Percentiles rank a stretch among this genome's conserved stretches.
These are phyloP conservation scores for Bruguiera gymnorhiza DNA, from an alignment of 345 rosid species.

Conservation along the genomic window DNA sequence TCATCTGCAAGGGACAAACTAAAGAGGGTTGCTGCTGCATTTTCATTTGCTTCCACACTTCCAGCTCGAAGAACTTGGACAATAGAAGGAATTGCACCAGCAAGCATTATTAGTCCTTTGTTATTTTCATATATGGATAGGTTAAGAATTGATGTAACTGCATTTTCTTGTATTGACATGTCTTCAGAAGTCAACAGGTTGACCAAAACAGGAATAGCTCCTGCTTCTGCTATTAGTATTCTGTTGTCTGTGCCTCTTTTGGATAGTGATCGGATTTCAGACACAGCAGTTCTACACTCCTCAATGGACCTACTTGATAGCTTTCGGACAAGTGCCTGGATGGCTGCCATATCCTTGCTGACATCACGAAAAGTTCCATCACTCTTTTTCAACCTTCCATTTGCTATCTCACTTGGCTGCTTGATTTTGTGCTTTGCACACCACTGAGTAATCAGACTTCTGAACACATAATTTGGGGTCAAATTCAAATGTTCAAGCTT, in stretches of 20 bases:
- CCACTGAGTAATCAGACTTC: slow-evolving; percentile 87
- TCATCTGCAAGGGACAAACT: slow-evolving; percentile 87
- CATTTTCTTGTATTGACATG: slow-evolving; percentile 56
- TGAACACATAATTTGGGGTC: slow-evolving; percentile 83
- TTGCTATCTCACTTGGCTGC: slow-evolving; percentile 56
- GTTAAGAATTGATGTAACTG: slow-evolving; percentile 87
- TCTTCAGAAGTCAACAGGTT: slow-evolving; percentile 63
- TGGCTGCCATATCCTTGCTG: slow-evolving; percentile 60
- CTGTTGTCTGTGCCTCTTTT: slow-evolving; percentile 87
- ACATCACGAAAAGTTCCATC: slow-evolving; percentile 69
- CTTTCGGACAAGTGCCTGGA: slow-evolving; percentile 61
- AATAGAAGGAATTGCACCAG: slow-evolving; percentile 77
- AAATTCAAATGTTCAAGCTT: slow-evolving; percentile 73
- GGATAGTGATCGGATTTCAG: slow-evolving; percentile 71
- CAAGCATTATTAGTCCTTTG: slow-evolving; percentile 80
- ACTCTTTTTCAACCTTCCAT: slow-evolving; percentile 55
- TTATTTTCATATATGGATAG: slow-evolving; percentile 79
- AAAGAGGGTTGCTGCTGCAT: slow-evolving; percentile 92
- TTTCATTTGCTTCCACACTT: slow-evolving; percentile 84
- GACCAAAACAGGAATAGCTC: slow-evolving; percentile 78
- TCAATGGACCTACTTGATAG: slow-evolving; percentile 57
- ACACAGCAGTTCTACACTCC: slow-evolving; percentile 59
- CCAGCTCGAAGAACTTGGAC: slow-evolving; percentile 85
- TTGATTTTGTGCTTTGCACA: slow-evolving; percentile 66
- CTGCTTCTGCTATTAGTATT: slow-evolving; percentile 76